phyloP scores from a whole-genome alignment of 345 rosid genomes.

The Cardamine chenopodiifolia region DNA sequence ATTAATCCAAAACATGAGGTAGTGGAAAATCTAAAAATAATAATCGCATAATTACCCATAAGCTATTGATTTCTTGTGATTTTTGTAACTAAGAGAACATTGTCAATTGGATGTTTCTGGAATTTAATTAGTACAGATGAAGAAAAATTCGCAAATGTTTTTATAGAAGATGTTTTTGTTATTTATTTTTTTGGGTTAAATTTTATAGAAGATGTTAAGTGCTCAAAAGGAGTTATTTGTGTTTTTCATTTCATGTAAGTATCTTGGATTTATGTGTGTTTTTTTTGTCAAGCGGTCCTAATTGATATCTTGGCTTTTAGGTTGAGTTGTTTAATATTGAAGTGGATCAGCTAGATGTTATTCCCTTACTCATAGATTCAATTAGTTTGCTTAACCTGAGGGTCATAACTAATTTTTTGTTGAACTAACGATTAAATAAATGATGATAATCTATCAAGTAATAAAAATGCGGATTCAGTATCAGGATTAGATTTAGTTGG shows the following conservation, averaged over 20 bases:
- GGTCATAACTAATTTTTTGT: neutral
- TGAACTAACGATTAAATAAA: conserved; percentile 17
- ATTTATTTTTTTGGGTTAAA: no score
- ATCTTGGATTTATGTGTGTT: conserved; percentile 15
- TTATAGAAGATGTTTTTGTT: no score
- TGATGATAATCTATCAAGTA: neutral
- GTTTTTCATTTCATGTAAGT: neutral
- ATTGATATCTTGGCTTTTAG: conserved; percentile 15
- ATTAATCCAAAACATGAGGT: no score
- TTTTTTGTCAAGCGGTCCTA: conserved; percentile 39
- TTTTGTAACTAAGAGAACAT: no score
- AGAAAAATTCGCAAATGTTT: no score
- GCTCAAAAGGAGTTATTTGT: neutral
- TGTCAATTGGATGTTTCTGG: no score
- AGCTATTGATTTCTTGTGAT: no score
- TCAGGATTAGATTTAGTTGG: conserved; percentile 18
- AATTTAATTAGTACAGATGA: no score
- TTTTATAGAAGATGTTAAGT: neutral
- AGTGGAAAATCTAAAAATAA: no score
- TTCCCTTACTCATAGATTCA: neutral
- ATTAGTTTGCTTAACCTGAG: conserved; percentile 7
- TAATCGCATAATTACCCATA: neutral
- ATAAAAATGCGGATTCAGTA: neutral
- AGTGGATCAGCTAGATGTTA: neutral
- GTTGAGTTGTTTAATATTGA: neutral